Percentiles rank a stretch among this genome's conserved stretches.
Conservation (phyloP, 1,284 basidiomycete species). For the Leucoagaricus sp. region DNA sequence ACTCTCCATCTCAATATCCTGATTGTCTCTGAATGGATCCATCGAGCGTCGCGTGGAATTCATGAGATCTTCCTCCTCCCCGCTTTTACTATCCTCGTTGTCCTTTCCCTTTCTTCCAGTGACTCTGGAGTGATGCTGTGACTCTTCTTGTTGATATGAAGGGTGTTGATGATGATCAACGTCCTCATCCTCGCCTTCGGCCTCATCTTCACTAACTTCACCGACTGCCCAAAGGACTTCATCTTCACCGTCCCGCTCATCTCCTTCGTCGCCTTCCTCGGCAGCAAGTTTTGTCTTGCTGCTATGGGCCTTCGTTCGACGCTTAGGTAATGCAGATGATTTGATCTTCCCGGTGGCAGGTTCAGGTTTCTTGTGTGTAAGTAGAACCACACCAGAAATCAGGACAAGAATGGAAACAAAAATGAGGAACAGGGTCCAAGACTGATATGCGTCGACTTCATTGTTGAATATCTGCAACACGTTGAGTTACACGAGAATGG, state of each 20-base stretch:
- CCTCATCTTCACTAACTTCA: constrained; percentile 63
- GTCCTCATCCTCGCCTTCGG: constrained; percentile 36
- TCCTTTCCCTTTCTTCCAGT: background rate
- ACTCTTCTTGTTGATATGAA: constrained; percentile 20
- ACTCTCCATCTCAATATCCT: constrained; percentile 18
- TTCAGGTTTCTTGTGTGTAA: constrained; percentile 85
- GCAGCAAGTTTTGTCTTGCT: constrained; percentile 15
- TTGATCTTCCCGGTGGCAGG: constrained; percentile 27
- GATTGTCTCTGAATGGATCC: constrained; percentile 29
- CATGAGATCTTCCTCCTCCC: constrained; percentile 10
- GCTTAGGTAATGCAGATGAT: constrained; percentile 24
- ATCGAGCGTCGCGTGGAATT: constrained; percentile 23
- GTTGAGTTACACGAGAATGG: background rate
- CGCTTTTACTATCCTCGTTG: constrained; percentile 7
- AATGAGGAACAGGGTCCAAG: constrained; percentile 86
- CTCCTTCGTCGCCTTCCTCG: constrained; percentile 30
- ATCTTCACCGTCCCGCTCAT: constrained; percentile 38
- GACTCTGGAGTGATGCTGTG: constrained; percentile 17
- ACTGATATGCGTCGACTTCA: constrained; percentile 78
- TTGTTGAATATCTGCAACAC: constrained; percentile 67
- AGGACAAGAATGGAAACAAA: constrained; percentile 84
- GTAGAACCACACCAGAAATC: constrained; percentile 82
- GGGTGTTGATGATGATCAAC: constrained; percentile 41
- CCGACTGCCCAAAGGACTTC: constrained; percentile 66
- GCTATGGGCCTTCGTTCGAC: constrained; percentile 18